Conservation (phyloP, 345 rosid genomes). For the Cardamine occulta region DNA sequence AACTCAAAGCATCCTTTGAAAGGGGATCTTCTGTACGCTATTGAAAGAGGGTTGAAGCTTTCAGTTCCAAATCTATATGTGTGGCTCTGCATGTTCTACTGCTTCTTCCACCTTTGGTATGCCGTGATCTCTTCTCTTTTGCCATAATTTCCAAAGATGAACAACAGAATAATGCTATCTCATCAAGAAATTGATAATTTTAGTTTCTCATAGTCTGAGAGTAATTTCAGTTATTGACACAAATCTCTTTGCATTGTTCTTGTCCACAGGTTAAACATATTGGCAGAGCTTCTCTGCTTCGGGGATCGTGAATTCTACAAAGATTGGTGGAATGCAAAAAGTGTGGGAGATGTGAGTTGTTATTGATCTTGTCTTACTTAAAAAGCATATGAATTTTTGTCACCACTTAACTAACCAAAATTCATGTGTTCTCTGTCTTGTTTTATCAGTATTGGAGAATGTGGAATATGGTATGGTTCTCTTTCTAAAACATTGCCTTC, state of each 20-base stretch:
- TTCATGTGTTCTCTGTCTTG: slow-evolving; percentile 36
- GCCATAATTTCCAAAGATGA: background rate
- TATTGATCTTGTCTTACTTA: background rate
- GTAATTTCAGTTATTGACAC: slow-evolving; percentile 12
- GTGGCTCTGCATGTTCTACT: slow-evolving; percentile 99
- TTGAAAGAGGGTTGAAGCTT: slow-evolving; percentile 97
- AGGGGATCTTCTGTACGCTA: slow-evolving; percentile 77
- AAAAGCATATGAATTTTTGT: slow-evolving; percentile 6
- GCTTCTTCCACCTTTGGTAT: slow-evolving; percentile 96
- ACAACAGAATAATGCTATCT: background rate
- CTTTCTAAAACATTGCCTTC: slow-evolving; percentile 21
- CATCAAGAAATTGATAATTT: background rate
- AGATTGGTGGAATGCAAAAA: slow-evolving; percentile 99
- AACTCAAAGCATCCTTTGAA: slow-evolving; percentile 96
- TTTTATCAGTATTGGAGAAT: slow-evolving; percentile 91
- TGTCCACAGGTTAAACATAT: slow-evolving; percentile 80
- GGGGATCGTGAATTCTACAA: slow-evolving; percentile 98
- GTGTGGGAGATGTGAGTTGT: slow-evolving; percentile 80
- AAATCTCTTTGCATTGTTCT: slow-evolving; percentile 13
- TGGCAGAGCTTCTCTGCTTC: slow-evolving; percentile 92
- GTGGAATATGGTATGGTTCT: slow-evolving; percentile 97
- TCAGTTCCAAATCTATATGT: slow-evolving; percentile 93
- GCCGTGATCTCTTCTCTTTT: slow-evolving; percentile 28
- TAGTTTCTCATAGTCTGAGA: slow-evolving; percentile 6
- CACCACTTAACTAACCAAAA: slow-evolving; percentile 24